phyloP scores from a whole-genome alignment of 2,329 filamentous ascomycete genomes.

The Chaetomium sp. region DNA sequence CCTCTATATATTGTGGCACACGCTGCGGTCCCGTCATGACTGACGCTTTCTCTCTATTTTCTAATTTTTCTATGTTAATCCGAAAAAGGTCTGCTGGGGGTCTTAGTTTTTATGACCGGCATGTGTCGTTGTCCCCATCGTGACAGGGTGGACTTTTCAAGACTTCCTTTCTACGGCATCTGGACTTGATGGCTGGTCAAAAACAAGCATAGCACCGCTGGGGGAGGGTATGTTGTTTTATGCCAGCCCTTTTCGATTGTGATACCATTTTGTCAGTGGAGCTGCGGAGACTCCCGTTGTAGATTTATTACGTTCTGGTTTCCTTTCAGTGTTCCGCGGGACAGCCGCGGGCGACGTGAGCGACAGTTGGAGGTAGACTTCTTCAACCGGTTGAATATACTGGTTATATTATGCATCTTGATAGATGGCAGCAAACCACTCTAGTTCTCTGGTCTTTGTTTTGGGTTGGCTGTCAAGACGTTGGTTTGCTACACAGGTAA shows the following conservation, averaged over 20 bases:
- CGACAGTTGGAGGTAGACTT: background rate
- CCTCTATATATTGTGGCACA: slow-evolving; percentile 12
- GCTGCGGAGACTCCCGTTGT: background rate
- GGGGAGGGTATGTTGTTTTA: background rate
- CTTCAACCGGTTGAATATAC: background rate
- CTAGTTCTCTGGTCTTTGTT: background rate
- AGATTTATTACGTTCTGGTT: background rate
- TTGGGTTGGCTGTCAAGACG: background rate
- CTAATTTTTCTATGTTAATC: slow-evolving; percentile 5
- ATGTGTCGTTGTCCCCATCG: background rate
- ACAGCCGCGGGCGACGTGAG: background rate
- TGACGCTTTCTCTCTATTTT: slow-evolving; percentile 25
- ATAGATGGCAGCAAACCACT: background rate
- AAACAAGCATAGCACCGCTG: background rate
- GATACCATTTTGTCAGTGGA: slow-evolving; percentile 6
- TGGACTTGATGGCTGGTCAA: background rate
- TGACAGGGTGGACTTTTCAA: background rate
- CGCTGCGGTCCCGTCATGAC: slow-evolving; percentile 25
- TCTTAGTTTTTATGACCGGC: background rate
- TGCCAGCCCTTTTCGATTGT: slow-evolving; percentile 1
- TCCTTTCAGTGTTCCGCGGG: background rate
- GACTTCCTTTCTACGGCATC: background rate
- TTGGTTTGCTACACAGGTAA: background rate
- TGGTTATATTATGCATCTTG: background rate
- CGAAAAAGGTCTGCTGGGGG: slow-evolving; percentile 8